phyloP scores from a whole-genome alignment of 495 filamentous ascomycete genomes.

The Neurospora sp. region DNA sequence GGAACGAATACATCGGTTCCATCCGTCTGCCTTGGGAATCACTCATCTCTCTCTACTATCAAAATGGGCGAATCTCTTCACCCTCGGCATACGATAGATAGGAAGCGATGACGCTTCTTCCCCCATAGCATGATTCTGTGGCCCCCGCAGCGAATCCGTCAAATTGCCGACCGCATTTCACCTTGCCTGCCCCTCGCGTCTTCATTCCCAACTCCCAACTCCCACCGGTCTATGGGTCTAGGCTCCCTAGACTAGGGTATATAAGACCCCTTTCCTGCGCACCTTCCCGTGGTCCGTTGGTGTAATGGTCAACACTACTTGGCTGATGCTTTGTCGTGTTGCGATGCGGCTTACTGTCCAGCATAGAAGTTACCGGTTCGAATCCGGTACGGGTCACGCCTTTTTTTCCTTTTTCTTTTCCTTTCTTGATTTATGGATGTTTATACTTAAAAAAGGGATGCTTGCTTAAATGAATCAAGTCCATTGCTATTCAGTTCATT shows the following conservation, averaged over 20 bases:
- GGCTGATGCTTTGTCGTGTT: neutral
- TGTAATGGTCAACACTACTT: neutral
- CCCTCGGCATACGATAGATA: no score
- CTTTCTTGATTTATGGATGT: no score
- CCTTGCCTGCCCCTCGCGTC: no score
- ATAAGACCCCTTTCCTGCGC: neutral
- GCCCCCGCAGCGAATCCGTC: no score
- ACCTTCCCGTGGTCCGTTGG: neutral
- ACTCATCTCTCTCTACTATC: no score
- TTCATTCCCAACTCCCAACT: neutral
- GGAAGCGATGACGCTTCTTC: no score
- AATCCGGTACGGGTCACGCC: neutral
- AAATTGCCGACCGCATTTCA: no score
- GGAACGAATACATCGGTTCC: no score
- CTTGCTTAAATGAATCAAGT: neutral
- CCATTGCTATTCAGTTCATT: neutral
- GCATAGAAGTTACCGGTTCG: neutral
- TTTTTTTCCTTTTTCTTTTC: neutral
- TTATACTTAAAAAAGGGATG: neutral
- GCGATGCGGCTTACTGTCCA: neutral
- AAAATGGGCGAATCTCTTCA: no score
- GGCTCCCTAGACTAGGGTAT: neutral
- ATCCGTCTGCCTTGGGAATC: no score
- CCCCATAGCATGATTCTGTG: no score
- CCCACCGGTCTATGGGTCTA: neutral